phyloP scores from a whole-genome alignment of 257 asterid species.

The Coffea canephora region DNA sequence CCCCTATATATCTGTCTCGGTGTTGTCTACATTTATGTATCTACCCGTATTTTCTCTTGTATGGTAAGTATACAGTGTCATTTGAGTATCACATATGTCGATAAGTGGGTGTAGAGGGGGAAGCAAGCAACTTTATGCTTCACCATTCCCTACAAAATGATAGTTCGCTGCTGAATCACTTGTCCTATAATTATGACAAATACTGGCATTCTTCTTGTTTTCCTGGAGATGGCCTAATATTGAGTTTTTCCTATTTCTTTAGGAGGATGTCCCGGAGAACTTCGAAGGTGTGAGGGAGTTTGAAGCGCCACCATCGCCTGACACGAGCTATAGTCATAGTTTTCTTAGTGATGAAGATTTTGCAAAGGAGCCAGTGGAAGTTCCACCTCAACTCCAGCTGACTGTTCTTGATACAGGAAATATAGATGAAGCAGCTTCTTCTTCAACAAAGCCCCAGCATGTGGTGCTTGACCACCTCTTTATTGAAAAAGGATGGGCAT shows the following conservation, averaged over 20 bases:
- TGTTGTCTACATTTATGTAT: background rate
- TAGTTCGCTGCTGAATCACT: background rate
- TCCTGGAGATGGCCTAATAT: background rate
- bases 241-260: slow-evolving; percentile 9
- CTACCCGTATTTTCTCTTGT: no score
- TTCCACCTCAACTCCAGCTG: slow-evolving; percentile 75
- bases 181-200: background rate
- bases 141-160: background rate
- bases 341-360: slow-evolving; percentile 73
- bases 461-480: slow-evolving; percentile 90
- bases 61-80: no score
- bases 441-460: slow-evolving; percentile 62
- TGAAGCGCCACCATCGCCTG: slow-evolving; percentile 89
- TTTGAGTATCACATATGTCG: no score
- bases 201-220: background rate
- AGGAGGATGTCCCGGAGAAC: slow-evolving; percentile 80
- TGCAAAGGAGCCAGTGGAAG: slow-evolving; percentile 66
- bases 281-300: slow-evolving; percentile 75
- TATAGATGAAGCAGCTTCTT: slow-evolving; percentile 33
- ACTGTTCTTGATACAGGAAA: slow-evolving; percentile 42
- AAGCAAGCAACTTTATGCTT: background rate
- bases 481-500: slow-evolving; percentile 66
- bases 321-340: slow-evolving; percentile 63
- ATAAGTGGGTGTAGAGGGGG: no score
- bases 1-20: background rate